These are phyloP conservation scores for Mycena pura DNA, from an alignment of 768 basidiomycete species.

Conservation along the genomic window DNA sequence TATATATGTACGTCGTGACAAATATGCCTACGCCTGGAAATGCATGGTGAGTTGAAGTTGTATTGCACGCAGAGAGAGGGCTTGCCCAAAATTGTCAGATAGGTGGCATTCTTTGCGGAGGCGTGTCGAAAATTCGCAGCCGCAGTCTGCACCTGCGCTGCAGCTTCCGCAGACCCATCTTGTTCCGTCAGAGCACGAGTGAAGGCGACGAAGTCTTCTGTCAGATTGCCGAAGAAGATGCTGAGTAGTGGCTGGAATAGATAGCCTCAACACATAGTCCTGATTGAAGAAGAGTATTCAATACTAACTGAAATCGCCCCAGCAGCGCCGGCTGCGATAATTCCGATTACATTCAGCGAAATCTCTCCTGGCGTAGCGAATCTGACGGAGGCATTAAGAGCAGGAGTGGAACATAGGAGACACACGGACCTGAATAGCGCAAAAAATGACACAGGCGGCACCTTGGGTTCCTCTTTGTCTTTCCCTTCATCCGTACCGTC, in stretches of 20 bases:
- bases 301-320: constrained; percentile 55
- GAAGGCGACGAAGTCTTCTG: constrained; percentile 74
- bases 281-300: background rate
- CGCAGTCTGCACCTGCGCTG: constrained; percentile 38
- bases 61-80: background rate
- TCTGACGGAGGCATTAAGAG: constrained; percentile 39
- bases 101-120: constrained; percentile 65
- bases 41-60: background rate
- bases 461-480: constrained; percentile 10
- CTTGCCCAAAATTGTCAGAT: constrained; percentile 67
- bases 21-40: constrained; percentile 62
- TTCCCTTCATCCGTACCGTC: background rate
- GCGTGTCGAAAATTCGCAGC: constrained; percentile 57
- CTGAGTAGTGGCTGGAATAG: constrained; percentile 71
- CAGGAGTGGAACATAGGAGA: background rate
- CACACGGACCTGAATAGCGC: constrained; percentile 1
- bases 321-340: constrained; percentile 76
- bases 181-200: constrained; percentile 35
- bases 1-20: constrained; percentile 73
- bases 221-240: constrained; percentile 84
- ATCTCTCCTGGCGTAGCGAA: constrained; percentile 78
- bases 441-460: constrained; percentile 12
- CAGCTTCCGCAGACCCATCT: constrained; percentile 30
- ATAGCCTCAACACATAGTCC: background rate
- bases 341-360: constrained; percentile 68